Evolutionary conservation across 2,329 filamentous ascomycete genomes (phyloP).

Genomic region (Periconia sp.): DNA sequence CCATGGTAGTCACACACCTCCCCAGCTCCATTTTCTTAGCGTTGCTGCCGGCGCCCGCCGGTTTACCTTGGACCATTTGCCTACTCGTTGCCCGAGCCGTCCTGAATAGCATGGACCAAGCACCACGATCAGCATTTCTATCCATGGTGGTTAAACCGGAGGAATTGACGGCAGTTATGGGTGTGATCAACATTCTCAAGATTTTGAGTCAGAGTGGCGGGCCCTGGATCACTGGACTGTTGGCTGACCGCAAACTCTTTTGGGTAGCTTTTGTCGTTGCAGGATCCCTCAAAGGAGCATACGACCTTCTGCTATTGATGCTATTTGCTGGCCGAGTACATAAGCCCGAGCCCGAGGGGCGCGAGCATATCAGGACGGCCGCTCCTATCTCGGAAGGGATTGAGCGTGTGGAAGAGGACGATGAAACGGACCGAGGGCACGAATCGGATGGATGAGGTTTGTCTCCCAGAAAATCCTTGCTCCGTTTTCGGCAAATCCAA

Average conservation of each 20-base stretch:
- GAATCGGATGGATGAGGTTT: slow-evolving; percentile 3
- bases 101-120: slow-evolving; percentile 43
- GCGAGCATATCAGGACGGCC: neutral
- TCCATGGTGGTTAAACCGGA: slow-evolving; percentile 34
- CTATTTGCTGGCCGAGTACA: slow-evolving; percentile 36
- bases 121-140: slow-evolving; percentile 40
- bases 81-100: slow-evolving; percentile 33
- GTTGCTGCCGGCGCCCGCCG: slow-evolving; percentile 28
- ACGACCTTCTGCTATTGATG: slow-evolving; percentile 39
- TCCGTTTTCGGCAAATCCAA: slow-evolving; percentile 1
- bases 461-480: slow-evolving; percentile 5
- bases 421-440: slow-evolving; percentile 7
- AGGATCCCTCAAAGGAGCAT: slow-evolving; percentile 37
- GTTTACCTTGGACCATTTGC: slow-evolving; percentile 29
- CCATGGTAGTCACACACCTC: slow-evolving; percentile 43
- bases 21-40: slow-evolving; percentile 39
- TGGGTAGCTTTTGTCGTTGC: slow-evolving; percentile 45
- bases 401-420: neutral
- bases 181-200: slow-evolving; percentile 43
- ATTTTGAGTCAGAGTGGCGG: slow-evolving; percentile 39
- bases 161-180: slow-evolving; percentile 44
- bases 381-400: neutral
- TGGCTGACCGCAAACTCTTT: slow-evolving; percentile 36
- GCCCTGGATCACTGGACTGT: slow-evolving; percentile 37
- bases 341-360: slow-evolving; percentile 8